These are phyloP conservation scores for Dittrichia graveolens DNA, from an alignment of 129 eudicot genomes.

Conservation along the genomic window DNA sequence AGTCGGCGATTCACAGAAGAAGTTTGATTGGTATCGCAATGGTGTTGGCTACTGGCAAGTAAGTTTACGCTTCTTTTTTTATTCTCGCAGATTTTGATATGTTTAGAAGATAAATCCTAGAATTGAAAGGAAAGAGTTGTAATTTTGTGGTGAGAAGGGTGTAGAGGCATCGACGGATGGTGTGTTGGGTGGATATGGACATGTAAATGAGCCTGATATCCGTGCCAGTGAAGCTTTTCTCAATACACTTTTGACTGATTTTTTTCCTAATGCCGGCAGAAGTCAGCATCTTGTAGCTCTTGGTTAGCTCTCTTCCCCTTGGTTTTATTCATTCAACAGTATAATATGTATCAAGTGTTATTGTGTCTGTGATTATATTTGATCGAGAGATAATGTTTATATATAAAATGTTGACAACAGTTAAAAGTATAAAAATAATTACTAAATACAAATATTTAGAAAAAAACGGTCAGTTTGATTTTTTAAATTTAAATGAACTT, in stretches of 20 bases:
- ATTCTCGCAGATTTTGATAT: not conserved
- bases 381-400: too few species aligned
- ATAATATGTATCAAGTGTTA: not conserved
- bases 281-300: constrained; percentile 84
- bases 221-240: constrained; percentile 74
- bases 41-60: constrained; percentile 94
- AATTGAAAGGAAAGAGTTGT: not conserved
- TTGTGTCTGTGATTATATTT: too few species aligned
- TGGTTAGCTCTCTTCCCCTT: constrained; percentile 48
- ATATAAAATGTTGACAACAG: too few species aligned
- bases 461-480: too few species aligned
- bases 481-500: too few species aligned
- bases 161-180: constrained; percentile 95
- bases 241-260: constrained; percentile 53
- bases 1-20: constrained; percentile 67
- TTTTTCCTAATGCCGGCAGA: constrained; percentile 51
- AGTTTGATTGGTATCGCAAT: constrained; percentile 65
- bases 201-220: constrained; percentile 84
- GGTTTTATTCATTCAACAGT: constrained; percentile 5
- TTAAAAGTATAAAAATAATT: too few species aligned
- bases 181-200: constrained; percentile 89
- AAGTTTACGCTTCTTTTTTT: constrained; percentile 13
- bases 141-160: constrained; percentile 52
- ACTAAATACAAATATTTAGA: too few species aligned
- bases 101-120: not conserved